Evolutionary conservation across 176 grass and related monocot species (phyloP), one percentile per base, ranked within the genome.

Genomic region (Pharus latifolius): DNA sequence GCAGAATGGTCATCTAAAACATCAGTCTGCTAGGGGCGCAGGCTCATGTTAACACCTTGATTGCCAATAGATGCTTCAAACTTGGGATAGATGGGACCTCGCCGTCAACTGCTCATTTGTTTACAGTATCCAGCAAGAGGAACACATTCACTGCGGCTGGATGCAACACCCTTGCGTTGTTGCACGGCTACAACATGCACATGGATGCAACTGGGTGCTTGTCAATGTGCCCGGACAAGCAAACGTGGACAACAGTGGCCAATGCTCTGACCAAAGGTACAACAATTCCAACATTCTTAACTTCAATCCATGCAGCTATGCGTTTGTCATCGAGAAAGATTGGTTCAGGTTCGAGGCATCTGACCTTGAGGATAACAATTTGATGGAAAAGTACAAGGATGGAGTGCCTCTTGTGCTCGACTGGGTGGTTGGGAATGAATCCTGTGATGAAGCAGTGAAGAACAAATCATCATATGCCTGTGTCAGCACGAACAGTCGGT

Each of bases 221-320:
- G 6, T 83, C 81, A 0, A 41, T 83, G 49, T 77, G 73, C 30
- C 6, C 1, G 5, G 22, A 71, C 17, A 63, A 24, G 9, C 22
- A 63, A 9, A n/a, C 15, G 73, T 71, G 12, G 73, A 77, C 17
- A 3, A 0, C 1, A 49, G 57, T 7, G 40, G n/a, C 11, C 73
- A 83, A 19, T 83, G 81, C 73, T 83, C 81, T 0, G 66, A 83
- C 17, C 2, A 40, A 0, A 12, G 73, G 42, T 77, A 24, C 66
- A 1, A 49, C 65, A 83, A 83, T 70, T 47, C 22, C 48, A 22
- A 10, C 37, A 65, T 76, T 29, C 4, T 3, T 11, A 23, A 10
- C 4, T 83, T 83, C 65, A 70, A 83, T 2, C 72, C 47, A 7
- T 83, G 80, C 38, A 70, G 80, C 22, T 83, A 70, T 28, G 80